Base-by-base conservation (phyloP, 441 rosid species). In the Gossypium davidsonii region DNA sequence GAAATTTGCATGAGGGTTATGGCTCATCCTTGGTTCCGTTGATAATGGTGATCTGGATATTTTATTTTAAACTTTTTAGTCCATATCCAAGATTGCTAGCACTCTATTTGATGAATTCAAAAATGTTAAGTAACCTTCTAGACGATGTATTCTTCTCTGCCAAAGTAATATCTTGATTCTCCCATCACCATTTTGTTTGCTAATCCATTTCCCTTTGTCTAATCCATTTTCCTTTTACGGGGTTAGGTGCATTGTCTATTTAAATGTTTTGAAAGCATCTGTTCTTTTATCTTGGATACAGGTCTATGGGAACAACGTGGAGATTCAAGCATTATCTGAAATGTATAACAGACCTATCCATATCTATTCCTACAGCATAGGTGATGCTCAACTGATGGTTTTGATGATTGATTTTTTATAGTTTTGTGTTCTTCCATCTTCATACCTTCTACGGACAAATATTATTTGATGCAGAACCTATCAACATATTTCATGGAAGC, bases 231-330 rank as follows among this genome's bases (percentile, higher is more conserved):
- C 28, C 4, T 17, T 39, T 64, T 64, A 37, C 2, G 18, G 25
- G 25, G 70, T 4, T n/a, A 8, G 11, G n/a, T 10, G 14, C 37
- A 48, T 48, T 26, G 25, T 26, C 25, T 9, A 9, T 39, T 73
- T 4, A 21, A 34, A 20, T 64, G 42, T 10, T 48, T 58, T 60
- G 11, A 72, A 72, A 59, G 25, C 42, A 6, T 26, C 55, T 55
- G n/a, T 58, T 39, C 12, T 65, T 23, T 55, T 48, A 17, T 73
- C 48, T 72, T 59, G 53, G 48, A 18, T 78, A 52, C 85, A 95
- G 99, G 98, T 95, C n/a, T 95, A 93, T 80, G 99, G 99, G 73
- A 95, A 93, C 86, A 93, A 95, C 78, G 82, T 88, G 76, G 99
- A 95, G 90, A 95, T 95, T 69, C 99, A 95, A 83, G 97, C 93